Base-by-base conservation (phyloP, 1,139 yeast species). In the Candida glucosophila region DNA sequence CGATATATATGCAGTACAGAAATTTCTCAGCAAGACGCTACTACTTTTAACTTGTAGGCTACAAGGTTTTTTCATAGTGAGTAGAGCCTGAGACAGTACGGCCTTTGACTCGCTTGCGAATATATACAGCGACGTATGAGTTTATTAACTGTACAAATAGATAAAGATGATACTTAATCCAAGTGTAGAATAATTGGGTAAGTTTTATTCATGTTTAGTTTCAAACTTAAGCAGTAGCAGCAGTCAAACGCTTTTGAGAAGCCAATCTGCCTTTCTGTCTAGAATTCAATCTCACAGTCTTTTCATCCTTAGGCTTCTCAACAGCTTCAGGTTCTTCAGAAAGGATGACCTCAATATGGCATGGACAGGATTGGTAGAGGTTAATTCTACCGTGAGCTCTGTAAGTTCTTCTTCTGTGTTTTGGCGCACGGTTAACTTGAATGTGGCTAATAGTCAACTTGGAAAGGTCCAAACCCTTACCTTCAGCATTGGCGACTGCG, bases 361-460 rank as follows among this genome's bases (percentile, higher is more conserved):
- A 86, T 62, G 98, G 98, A 55, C 88, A 76, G 41, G 96, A 83
- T 74, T 85, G 92, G 88, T 85, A 90, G 55, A 95, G 95, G 72
- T 88, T 90, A 66, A 86, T 83, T 79, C 97, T 88, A 82, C 99
- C 99, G 80, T 90, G 98, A 57, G 98, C 98, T 80, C 99, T 90
- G 95, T 75, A 92, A 61, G 98, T 90, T 76, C 99, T 86, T 77
- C 98, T 90, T 78, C 98, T 92, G 76, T 85, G 94, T 76, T 86
- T 86, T 73, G 98, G 98, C 57, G 98, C 98, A 68, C 86, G 95
- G 94, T 90, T 92, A 58, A 90, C 98, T 77, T 92, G 98, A 62
- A 92, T 88, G 83, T 90, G 97, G 54, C 94, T 78, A 59, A 90
- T 77, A 71, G 79, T 81, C 66, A 90, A 81, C 65, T 80, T 83